A percentile compares a stretch with the other conserved stretches of the same genome.
phyloP scores from a whole-genome alignment of 2,329 filamentous ascomycete species.

The Colletotrichum scovillei region DNA sequence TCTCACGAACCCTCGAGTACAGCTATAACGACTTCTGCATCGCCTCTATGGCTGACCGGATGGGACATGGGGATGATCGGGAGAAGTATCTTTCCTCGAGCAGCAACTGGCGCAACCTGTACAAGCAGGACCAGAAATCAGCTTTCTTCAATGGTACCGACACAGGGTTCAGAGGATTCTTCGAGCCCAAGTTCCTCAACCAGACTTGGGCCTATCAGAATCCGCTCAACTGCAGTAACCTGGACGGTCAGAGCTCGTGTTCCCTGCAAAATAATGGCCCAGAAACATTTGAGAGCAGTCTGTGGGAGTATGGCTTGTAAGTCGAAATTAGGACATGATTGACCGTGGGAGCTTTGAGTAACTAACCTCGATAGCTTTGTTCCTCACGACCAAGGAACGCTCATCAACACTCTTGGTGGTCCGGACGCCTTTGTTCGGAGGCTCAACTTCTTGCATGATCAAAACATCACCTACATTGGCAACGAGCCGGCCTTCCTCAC shows the following conservation, averaged over 20 bases:
- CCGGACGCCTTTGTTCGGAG: slow-evolving; percentile 66
- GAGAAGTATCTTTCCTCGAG: slow-evolving; percentile 70
- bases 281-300: slow-evolving; percentile 78
- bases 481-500: slow-evolving; percentile 71
- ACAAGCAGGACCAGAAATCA: slow-evolving; percentile 68
- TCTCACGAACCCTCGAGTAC: slow-evolving; percentile 82
- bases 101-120: slow-evolving; percentile 76
- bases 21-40: slow-evolving; percentile 82
- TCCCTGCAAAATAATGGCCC: slow-evolving; percentile 68
- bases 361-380: slow-evolving; percentile 53
- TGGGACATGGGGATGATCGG: slow-evolving; percentile 66
- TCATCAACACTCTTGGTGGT: slow-evolving; percentile 72
- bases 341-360: not conserved
- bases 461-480: slow-evolving; percentile 73
- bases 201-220: slow-evolving; percentile 77
- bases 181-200: slow-evolving; percentile 76
- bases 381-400: slow-evolving; percentile 62
- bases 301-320: slow-evolving; percentile 80
- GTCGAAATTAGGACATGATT: slow-evolving; percentile 37
- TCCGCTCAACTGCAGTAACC: slow-evolving; percentile 70
- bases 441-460: slow-evolving; percentile 73
- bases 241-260: slow-evolving; percentile 67
- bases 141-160: slow-evolving; percentile 62
- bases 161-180: slow-evolving; percentile 76
- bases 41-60: slow-evolving; percentile 67